Conservation (phyloP, 768 basidiomycete species). For the Pluteus cervinus region DNA sequence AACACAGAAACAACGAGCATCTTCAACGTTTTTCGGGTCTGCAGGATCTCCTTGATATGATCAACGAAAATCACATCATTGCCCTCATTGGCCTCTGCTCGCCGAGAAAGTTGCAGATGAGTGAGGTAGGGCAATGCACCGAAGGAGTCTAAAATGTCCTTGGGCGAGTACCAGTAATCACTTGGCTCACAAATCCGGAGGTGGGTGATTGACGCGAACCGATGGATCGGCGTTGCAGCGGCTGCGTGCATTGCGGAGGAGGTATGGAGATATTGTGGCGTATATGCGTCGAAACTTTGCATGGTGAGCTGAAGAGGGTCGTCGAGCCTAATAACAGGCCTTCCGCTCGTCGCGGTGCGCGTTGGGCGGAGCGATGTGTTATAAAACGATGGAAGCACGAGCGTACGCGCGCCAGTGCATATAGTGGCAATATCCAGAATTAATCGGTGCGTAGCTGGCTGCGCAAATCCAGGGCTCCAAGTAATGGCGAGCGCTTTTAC, state of each 20-base stretch:
- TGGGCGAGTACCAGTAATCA: slow-evolving; percentile 28
- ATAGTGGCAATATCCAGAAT: slow-evolving; percentile 22
- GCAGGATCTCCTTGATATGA: slow-evolving; percentile 24
- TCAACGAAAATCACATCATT: slow-evolving; percentile 32
- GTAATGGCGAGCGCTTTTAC: slow-evolving; percentile 33
- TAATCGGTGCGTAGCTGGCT: slow-evolving; percentile 9
- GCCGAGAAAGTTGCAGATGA: slow-evolving; percentile 33
- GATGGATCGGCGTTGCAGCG: too few species aligned
- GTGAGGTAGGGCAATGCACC: slow-evolving; percentile 29
- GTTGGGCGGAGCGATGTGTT: slow-evolving; percentile 8
- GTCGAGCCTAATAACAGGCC: slow-evolving; percentile 24
- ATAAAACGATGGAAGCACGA: slow-evolving; percentile 21
- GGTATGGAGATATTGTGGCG: too few species aligned
- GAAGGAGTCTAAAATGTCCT: slow-evolving; percentile 24
- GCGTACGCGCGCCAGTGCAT: slow-evolving; percentile 26
- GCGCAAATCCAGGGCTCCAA: slow-evolving; percentile 15
- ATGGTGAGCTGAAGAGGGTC: slow-evolving; percentile 4
- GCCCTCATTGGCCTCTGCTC: slow-evolving; percentile 31
- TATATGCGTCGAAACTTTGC: too few species aligned
- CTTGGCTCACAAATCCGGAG: slow-evolving; percentile 34
- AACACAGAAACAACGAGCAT: slow-evolving; percentile 31
- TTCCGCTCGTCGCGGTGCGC: slow-evolving; percentile 15
- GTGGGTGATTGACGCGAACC: slow-evolving; percentile 24
- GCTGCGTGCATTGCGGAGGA: too few species aligned
- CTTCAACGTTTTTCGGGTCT: slow-evolving; percentile 19